Percentiles rank a stretch among this genome's conserved stretches.
phyloP scores from a whole-genome alignment of 495 filamentous ascomycete species.

The Bryoglossum gracile region DNA sequence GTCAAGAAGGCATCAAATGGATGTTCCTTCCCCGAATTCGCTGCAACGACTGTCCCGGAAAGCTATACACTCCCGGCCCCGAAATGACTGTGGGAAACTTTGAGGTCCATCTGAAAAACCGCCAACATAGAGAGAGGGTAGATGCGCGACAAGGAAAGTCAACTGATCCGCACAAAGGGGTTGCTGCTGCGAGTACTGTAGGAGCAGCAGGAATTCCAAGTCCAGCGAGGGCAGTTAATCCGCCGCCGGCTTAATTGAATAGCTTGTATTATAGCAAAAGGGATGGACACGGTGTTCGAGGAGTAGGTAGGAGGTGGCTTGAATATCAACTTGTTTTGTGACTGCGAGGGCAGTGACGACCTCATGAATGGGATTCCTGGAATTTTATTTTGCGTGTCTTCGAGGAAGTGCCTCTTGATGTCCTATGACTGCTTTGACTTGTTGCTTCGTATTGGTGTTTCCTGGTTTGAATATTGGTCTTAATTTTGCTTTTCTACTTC shows the following conservation, averaged over 20 bases:
- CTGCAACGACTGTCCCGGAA: conserved; percentile 87
- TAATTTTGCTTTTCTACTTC: no score
- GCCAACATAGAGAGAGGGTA: conserved; percentile 68
- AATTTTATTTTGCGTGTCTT: no score
- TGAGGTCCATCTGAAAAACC: conserved; percentile 79
- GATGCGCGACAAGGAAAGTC: conserved; percentile 38
- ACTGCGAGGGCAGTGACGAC: background rate
- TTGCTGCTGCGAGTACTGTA: no score
- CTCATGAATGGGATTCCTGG: no score
- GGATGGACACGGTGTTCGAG: background rate
- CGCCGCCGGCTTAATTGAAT: background rate
- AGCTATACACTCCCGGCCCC: conserved; percentile 83
- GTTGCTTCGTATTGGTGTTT: no score
- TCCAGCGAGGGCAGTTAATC: background rate
- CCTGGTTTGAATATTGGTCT: no score
- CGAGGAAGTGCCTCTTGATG: no score
- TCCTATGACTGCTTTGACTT: no score
- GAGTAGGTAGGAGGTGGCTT: background rate
- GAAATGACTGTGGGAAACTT: conserved; percentile 82
- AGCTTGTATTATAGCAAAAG: background rate
- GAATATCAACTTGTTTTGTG: background rate
- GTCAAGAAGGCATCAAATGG: conserved; percentile 52
- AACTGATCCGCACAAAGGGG: no score
- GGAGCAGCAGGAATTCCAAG: background rate
- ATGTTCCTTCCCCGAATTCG: conserved; percentile 78